These are phyloP conservation scores for Aspergillus pseudoterreus DNA, from an alignment of 2,329 filamentous ascomycete genomes.

Conservation along the genomic window DNA sequence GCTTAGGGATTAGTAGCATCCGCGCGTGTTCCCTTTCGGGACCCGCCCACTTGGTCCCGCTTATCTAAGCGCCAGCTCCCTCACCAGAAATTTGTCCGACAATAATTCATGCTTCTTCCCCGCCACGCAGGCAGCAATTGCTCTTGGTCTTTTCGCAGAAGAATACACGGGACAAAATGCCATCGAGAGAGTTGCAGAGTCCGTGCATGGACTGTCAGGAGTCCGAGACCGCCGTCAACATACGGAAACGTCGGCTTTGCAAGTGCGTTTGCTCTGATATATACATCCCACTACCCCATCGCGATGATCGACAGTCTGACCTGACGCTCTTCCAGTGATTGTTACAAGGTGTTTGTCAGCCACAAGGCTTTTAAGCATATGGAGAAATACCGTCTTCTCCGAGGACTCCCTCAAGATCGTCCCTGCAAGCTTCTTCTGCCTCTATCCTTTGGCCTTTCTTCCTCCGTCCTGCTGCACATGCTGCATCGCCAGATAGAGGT, in stretches of 20 bases:
- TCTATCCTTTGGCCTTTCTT: slow-evolving; percentile 79
- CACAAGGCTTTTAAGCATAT: slow-evolving; percentile 78
- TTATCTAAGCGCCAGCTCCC: slow-evolving; percentile 24
- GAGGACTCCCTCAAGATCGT: slow-evolving; percentile 34
- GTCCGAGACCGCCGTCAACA: slow-evolving; percentile 48
- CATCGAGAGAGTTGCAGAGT: slow-evolving; percentile 26
- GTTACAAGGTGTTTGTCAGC: slow-evolving; percentile 73
- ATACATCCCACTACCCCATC: slow-evolving; percentile 5
- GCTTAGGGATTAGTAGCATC: slow-evolving; percentile 10
- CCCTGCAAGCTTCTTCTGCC: slow-evolving; percentile 66
- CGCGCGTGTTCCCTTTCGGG: slow-evolving; percentile 12
- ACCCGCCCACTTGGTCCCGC: neutral
- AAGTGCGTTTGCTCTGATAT: slow-evolving; percentile 38
- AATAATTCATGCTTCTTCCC: neutral
- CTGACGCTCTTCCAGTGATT: slow-evolving; percentile 51
- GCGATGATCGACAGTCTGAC: slow-evolving; percentile 1
- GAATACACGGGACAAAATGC: slow-evolving; percentile 21
- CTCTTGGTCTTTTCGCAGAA: neutral
- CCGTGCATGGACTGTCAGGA: slow-evolving; percentile 57
- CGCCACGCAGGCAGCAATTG: neutral
- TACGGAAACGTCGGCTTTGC: slow-evolving; percentile 60
- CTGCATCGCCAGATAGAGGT: slow-evolving; percentile 66
- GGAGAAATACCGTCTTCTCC: slow-evolving; percentile 57
- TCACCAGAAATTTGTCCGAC: neutral
- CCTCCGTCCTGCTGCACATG: slow-evolving; percentile 70